Conservation (phyloP, 371 early-diverging fungal genomes). For the Parasitella parasitica region DNA sequence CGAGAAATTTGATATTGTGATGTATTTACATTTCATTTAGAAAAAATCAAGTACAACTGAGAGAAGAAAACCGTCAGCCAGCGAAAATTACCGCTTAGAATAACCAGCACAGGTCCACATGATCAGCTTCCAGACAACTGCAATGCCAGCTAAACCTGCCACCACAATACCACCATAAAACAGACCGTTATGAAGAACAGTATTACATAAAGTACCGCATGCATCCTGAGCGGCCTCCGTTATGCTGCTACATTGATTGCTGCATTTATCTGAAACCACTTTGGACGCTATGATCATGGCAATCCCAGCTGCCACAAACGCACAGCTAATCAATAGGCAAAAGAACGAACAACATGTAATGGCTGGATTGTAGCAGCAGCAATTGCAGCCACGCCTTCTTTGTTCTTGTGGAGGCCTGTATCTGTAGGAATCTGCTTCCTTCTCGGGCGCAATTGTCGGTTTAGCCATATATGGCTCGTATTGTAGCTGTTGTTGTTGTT, state of each 20-base stretch:
- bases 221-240: constrained; percentile 2
- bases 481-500: background rate
- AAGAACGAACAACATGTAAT: constrained; percentile 35
- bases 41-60: background rate
- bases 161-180: constrained; percentile 39
- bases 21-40: background rate
- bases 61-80: background rate
- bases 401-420: background rate
- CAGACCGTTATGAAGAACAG: constrained; percentile 32
- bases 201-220: constrained; percentile 24
- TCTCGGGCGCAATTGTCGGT: constrained; percentile 19
- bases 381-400: background rate
- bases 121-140: constrained; percentile 27
- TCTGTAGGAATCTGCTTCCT: constrained; percentile 18
- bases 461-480: constrained; percentile 9
- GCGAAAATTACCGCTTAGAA: background rate
- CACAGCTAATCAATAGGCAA: constrained; percentile 22
- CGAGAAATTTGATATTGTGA: too few species aligned
- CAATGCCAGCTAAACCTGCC: constrained; percentile 27
- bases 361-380: constrained; percentile 34
- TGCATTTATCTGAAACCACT: constrained; percentile 25
- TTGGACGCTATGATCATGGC: constrained; percentile 33
- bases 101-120: constrained; percentile 35
- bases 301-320: constrained; percentile 28
- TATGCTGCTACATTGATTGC: constrained; percentile 8